These are phyloP conservation scores for Yueomyces sinensis DNA, from an alignment of 805 yeast species.

Conservation along the genomic window DNA sequence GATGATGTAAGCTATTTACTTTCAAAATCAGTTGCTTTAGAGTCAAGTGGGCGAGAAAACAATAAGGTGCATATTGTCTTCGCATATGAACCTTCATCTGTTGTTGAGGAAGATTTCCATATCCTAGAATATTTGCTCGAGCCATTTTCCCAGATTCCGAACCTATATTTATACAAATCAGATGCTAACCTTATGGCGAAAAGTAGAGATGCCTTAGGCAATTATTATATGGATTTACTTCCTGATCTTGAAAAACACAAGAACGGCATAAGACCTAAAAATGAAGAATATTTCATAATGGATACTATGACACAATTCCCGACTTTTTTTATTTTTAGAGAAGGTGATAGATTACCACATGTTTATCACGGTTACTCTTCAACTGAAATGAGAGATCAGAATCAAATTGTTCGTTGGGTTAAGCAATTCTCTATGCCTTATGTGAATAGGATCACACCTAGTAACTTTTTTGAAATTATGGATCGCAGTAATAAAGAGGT, in stretches of 20 bases:
- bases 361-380: slow-evolving; percentile 51
- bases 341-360: slow-evolving; percentile 36
- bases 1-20: slow-evolving; percentile 9
- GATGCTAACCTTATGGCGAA: slow-evolving; percentile 35
- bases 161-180: slow-evolving; percentile 40
- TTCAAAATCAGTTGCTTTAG: slow-evolving; percentile 7
- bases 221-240: neutral
- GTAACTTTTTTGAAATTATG: slow-evolving; percentile 9
- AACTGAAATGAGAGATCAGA: slow-evolving; percentile 43
- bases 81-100: slow-evolving; percentile 36
- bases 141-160: slow-evolving; percentile 44
- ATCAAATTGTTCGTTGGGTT: slow-evolving; percentile 38
- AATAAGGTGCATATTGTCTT: slow-evolving; percentile 34
- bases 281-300: slow-evolving; percentile 35
- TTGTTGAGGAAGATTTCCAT: slow-evolving; percentile 43
- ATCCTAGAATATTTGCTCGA: slow-evolving; percentile 49
- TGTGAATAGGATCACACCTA: slow-evolving; percentile 37
- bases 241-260: slow-evolving; percentile 2
- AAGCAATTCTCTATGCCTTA: slow-evolving; percentile 36
- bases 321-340: slow-evolving; percentile 46
- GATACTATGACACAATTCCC: slow-evolving; percentile 49
- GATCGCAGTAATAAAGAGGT: slow-evolving; percentile 8
- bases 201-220: slow-evolving; percentile 19
- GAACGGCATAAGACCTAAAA: slow-evolving; percentile 11
- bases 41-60: slow-evolving; percentile 5